Evolutionary conservation across 495 filamentous ascomycete species (phyloP).

Genomic region (Hypoxylon fuscum): DNA sequence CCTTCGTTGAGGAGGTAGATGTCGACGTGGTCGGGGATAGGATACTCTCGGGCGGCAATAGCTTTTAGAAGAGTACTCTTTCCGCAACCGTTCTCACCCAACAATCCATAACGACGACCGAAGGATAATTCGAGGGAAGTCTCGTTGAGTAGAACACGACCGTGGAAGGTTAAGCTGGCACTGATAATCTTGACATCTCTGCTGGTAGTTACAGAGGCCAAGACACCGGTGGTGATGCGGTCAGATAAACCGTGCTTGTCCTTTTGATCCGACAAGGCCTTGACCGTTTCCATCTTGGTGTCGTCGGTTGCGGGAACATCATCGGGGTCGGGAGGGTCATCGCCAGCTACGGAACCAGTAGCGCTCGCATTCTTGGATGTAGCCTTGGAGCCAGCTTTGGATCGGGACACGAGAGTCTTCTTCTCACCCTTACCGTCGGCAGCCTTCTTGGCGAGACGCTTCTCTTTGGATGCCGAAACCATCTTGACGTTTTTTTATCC

Average conservation of each 20-base stretch:
- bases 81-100: constrained; percentile 99
- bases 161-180: constrained; percentile 93
- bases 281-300: constrained; percentile 80
- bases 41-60: constrained; percentile 91
- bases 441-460: constrained; percentile 93
- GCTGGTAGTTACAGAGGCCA: constrained; percentile 82
- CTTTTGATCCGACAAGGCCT: constrained; percentile 78
- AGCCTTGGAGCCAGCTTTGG: constrained; percentile 72
- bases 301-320: constrained; percentile 75
- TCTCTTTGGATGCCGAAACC: constrained; percentile 97
- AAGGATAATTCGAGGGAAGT: constrained; percentile 92
- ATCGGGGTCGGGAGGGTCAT: constrained; percentile 66
- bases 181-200: constrained; percentile 97
- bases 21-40: constrained; percentile 95
- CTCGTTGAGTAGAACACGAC: constrained; percentile 93
- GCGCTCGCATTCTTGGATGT: constrained; percentile 71
- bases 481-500: constrained; percentile 57
- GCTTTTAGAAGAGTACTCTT: constrained; percentile 97
- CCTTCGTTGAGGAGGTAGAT: constrained; percentile 99
- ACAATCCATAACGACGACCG: constrained; percentile 89
- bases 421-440: constrained; percentile 76
- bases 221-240: constrained; percentile 96
- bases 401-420: constrained; percentile 72
- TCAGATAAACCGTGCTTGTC: constrained; percentile 96
- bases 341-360: constrained; percentile 73